These are phyloP conservation scores for Talaromyces sp. DNA, from an alignment of 2,329 filamentous ascomycete genomes.

Conservation along the genomic window DNA sequence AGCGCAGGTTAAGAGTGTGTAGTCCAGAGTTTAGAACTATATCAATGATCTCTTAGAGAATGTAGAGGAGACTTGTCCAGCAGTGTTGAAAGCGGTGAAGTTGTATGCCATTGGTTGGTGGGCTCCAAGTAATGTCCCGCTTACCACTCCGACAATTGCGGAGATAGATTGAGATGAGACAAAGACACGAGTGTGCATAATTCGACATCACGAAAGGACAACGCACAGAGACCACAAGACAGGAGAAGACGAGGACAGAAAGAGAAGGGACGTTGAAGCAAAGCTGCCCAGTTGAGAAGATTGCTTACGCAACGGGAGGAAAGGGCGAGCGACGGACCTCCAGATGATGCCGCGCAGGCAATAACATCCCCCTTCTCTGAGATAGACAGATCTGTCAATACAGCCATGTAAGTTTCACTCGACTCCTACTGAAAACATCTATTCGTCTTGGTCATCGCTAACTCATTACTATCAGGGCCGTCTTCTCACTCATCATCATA, in stretches of 20 bases:
- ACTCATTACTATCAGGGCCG: slow-evolving; percentile 63
- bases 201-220: too few relatives aligned
- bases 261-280: not conserved
- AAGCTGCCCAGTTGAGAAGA: too few relatives aligned
- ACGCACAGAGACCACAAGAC: not conserved
- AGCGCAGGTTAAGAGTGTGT: not conserved
- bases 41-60: not conserved
- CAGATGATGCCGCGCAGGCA: not conserved
- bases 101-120: not conserved
- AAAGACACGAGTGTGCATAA: not conserved
- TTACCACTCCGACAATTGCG: not conserved
- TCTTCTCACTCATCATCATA: slow-evolving; percentile 94
- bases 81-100: not conserved
- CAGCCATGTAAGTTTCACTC: not conserved
- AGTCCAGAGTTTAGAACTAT: not conserved
- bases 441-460: not conserved
- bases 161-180: not conserved
- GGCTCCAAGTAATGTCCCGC: slow-evolving; percentile 3
- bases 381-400: not conserved
- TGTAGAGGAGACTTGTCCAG: not conserved
- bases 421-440: not conserved
- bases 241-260: not conserved
- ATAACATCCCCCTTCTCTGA: not conserved
- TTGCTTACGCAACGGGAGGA: not conserved
- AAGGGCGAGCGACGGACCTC: not conserved